Evolutionary conservation across 169 alveolate species (phyloP).

Genomic region (Cryptosporidium sp.): DNA sequence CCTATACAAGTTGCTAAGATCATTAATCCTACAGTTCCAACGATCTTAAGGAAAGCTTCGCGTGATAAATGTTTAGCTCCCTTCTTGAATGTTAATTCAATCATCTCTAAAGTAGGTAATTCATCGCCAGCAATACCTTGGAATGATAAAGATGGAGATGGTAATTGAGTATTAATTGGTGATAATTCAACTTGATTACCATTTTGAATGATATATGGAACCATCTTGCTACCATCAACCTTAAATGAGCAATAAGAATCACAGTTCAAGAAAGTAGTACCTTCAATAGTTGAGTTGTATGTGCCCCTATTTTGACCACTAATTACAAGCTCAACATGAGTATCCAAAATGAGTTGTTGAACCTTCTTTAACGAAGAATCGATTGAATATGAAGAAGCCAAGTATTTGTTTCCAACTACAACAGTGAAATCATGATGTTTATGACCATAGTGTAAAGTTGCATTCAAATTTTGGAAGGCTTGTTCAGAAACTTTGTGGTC

Average conservation of each 20-base stretch:
- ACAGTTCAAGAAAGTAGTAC: slow-evolving; percentile 63
- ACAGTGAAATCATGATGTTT: slow-evolving; percentile 60
- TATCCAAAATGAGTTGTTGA: slow-evolving; percentile 62
- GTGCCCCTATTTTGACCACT: slow-evolving; percentile 58
- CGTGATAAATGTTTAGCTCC: slow-evolving; percentile 75
- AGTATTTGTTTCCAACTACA: slow-evolving; percentile 71
- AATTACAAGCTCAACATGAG: slow-evolving; percentile 69
- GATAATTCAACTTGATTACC: slow-evolving; percentile 24
- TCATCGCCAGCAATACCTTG: slow-evolving; percentile 76
- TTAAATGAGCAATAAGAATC: slow-evolving; percentile 68
- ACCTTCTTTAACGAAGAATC: slow-evolving; percentile 65
- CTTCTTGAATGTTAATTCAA: slow-evolving; percentile 67
- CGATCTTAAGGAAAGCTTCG: slow-evolving; percentile 60
- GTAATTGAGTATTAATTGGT: slow-evolving; percentile 54
- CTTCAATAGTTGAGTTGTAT: slow-evolving; percentile 57
- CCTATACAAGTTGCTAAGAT: slow-evolving; percentile 57
- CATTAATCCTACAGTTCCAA: slow-evolving; percentile 67
- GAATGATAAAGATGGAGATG: slow-evolving; percentile 35
- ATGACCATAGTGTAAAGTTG: slow-evolving; percentile 66
- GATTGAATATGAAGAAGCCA: slow-evolving; percentile 70
- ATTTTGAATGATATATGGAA: slow-evolving; percentile 65
- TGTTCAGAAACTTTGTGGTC: slow-evolving; percentile 67
- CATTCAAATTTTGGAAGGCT: slow-evolving; percentile 62
- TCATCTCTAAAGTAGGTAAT: slow-evolving; percentile 48
- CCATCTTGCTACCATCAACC: slow-evolving; percentile 54